Conservation (phyloP, 192 early-diverging fungal genomes). For the Coemansia sp. region DNA sequence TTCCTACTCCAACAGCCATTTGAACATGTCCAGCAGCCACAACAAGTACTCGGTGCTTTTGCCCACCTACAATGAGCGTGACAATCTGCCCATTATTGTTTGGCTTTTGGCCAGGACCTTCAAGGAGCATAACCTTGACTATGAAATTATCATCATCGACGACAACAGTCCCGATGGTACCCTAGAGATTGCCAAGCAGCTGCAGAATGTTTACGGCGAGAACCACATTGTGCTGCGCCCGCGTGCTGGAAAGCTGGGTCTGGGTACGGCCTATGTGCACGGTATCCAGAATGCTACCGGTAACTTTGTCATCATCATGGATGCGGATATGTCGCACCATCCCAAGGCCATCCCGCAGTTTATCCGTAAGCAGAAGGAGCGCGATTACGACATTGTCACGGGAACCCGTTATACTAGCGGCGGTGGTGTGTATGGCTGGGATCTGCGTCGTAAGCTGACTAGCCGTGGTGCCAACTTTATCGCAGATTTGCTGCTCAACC, state of each 20-base stretch:
- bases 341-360: slow-evolving; percentile 97
- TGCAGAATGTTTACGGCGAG: slow-evolving; percentile 81
- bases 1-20: slow-evolving; percentile 6
- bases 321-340: slow-evolving; percentile 99
- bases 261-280: slow-evolving; percentile 95
- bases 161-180: slow-evolving; percentile 95
- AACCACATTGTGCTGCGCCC: slow-evolving; percentile 87
- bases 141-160: slow-evolving; percentile 96
- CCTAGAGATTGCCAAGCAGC: slow-evolving; percentile 86
- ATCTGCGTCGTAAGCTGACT: slow-evolving; percentile 91
- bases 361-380: slow-evolving; percentile 77
- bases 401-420: slow-evolving; percentile 85
- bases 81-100: slow-evolving; percentile 92
- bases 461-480: slow-evolving; percentile 98
- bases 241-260: slow-evolving; percentile 91
- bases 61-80: slow-evolving; percentile 98
- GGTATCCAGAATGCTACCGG: slow-evolving; percentile 92
- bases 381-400: slow-evolving; percentile 89
- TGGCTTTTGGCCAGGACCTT: slow-evolving; percentile 92
- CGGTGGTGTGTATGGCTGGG: slow-evolving; percentile 98
- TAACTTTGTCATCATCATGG: slow-evolving; percentile 96
- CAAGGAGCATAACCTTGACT: slow-evolving; percentile 77
- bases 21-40: slow-evolving; percentile 36
- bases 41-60: slow-evolving; percentile 86
- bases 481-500: slow-evolving; percentile 80